phyloP scores from a whole-genome alignment of 768 basidiomycete genomes.

The Jaapia argillacea region DNA sequence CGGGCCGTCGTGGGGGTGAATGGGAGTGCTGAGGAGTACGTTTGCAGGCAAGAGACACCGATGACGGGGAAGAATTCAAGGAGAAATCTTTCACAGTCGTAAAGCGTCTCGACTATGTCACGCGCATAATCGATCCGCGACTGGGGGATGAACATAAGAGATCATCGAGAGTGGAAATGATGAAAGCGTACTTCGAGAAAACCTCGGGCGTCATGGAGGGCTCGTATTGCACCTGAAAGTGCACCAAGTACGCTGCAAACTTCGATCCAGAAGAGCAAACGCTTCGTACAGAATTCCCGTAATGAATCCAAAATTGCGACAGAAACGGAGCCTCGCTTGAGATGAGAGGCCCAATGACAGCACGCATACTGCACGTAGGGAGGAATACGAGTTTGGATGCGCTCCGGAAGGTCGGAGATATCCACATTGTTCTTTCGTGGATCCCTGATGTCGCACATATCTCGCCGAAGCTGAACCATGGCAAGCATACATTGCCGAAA shows the following conservation, averaged over 20 bases:
- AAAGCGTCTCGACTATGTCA: slow-evolving; percentile 9
- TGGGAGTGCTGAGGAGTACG: slow-evolving; percentile 17
- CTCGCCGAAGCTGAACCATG: no score
- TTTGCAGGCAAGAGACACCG: no score
- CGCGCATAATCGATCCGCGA: not conserved
- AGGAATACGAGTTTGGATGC: no score
- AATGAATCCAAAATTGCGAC: no score
- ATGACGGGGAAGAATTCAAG: slow-evolving; percentile 15
- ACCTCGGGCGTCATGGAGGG: not conserved
- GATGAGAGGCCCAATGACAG: no score
- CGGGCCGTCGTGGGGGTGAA: slow-evolving; percentile 5
- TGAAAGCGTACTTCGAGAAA: not conserved
- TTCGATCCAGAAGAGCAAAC: not conserved
- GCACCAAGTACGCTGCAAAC: not conserved
- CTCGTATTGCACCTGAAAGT: not conserved
- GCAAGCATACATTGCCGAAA: no score
- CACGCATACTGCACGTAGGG: no score
- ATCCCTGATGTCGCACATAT: no score
- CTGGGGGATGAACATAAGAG: not conserved
- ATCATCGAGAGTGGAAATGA: not conserved
- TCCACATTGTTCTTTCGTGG: no score
- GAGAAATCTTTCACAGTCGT: slow-evolving; percentile 7
- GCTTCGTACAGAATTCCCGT: not conserved
- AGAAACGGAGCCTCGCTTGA: no score
- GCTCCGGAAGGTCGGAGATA: no score